Base-by-base conservation (phyloP, 2,329 filamentous ascomycete genomes). In the Kalaharituber pfeilii region DNA sequence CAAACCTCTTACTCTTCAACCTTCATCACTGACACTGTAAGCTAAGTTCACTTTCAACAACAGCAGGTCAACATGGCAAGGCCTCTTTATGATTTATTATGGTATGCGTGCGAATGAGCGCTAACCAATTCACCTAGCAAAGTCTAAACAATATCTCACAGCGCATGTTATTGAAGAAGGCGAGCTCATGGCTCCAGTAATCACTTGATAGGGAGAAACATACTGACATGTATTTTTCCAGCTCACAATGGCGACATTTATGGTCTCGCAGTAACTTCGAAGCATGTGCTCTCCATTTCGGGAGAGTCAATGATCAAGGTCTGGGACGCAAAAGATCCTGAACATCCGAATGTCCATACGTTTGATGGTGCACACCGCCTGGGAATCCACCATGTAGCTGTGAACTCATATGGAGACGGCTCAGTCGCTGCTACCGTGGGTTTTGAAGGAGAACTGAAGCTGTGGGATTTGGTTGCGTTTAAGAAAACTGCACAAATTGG, bases 141-240 rank as follows among this genome's bases (percentile, higher is more conserved):
- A 95, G 91, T 98, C 91, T 54, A 96, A 96, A 73, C 91, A 96
- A 81, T 98, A 95, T 68, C 78, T 98, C 59, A 93, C 89, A 65
- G 83, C 84, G 62, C 86, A 94, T 69, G 89, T 87, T 44, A 79
- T 94, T 68, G 84, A 94, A 67, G 78, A 87, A 73, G 87, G 86
- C 86, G n/a, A n/a, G n/a, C n/a, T n/a, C n/a, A 68, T 39, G 28
- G 55, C 29, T 39, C 33, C 33, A 8, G 20, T 39, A 18, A 15
- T 39, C 13, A 39, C 4, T 4, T 4, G 33, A 18, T 18, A 39
- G 13, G 8, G 20, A 3, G 13, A 9, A 39, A 39, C 11, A 3
- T 39, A 9, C 33, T 39, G 20, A 39, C 7, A 4, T 18, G 8
- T 18, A 39, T 15, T 50, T 50, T 49, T 49, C 44, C 65, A 91